phyloP scores from a whole-genome alignment of 768 basidiomycete genomes.

The Baorangia bicolor region DNA sequence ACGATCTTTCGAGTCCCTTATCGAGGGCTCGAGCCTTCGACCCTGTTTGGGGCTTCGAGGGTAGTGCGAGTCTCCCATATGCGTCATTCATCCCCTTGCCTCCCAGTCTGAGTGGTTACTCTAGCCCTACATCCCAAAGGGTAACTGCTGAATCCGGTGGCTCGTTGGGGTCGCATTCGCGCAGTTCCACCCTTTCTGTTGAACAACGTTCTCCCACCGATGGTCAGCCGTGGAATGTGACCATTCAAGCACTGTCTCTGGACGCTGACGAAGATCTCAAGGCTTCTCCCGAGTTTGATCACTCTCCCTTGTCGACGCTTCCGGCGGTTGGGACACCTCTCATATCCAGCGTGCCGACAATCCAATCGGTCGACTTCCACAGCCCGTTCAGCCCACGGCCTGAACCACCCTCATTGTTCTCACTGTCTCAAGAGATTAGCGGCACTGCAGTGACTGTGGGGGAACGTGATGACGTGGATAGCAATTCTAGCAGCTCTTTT shows the following conservation, averaged over 20 bases:
- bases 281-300: conserved; percentile 22
- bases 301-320: conserved; percentile 32
- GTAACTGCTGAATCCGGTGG: conserved; percentile 11
- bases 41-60: conserved; percentile 25
- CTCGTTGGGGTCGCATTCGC: conserved; percentile 25
- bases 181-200: conserved; percentile 32
- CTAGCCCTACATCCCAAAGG: conserved; percentile 32
- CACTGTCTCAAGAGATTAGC: conserved; percentile 20
- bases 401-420: conserved; percentile 17
- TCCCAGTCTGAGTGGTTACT: conserved; percentile 30
- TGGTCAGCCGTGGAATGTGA: conserved; percentile 11
- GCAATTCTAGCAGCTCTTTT: conserved; percentile 24
- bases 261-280: conserved; percentile 7
- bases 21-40: conserved; percentile 16
- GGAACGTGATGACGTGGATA: conserved; percentile 15
- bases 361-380: conserved; percentile 13
- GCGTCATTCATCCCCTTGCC: conserved; percentile 33
- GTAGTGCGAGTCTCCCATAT: conserved; percentile 15
- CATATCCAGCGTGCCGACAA: conserved; percentile 12
- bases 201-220: conserved; percentile 28
- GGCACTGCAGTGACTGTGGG: not conserved
- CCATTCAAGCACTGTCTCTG: conserved; percentile 9
- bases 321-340: conserved; percentile 32
- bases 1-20: conserved; percentile 7
- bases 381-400: conserved; percentile 33